Conservation (phyloP, 1,139 yeast species). For the Scheffersomyces lignicola region DNA sequence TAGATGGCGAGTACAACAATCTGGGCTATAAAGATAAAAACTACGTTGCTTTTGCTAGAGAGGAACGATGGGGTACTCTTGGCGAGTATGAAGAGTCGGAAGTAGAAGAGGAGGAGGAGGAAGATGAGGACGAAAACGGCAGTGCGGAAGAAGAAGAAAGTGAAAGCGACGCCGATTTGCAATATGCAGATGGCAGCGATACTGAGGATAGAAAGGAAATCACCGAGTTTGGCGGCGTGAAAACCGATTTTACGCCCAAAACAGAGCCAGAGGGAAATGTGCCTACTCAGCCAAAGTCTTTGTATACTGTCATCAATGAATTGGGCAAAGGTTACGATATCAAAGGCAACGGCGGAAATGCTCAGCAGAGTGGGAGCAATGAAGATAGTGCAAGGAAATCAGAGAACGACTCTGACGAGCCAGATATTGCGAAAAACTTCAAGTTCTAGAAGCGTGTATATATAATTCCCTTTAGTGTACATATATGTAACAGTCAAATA, state of each 20-base stretch:
- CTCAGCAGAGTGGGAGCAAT: not conserved
- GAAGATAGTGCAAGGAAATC: not conserved
- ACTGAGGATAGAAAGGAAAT: slow-evolving; percentile 14
- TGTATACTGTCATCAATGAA: slow-evolving; percentile 35
- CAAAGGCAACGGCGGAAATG: not conserved
- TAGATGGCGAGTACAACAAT: slow-evolving; percentile 41
- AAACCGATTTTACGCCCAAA: not conserved
- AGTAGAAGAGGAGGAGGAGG: slow-evolving; percentile 31
- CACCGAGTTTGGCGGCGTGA: slow-evolving; percentile 15
- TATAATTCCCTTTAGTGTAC: not conserved
- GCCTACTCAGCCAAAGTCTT: slow-evolving; percentile 15
- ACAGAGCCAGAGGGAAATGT: not conserved
- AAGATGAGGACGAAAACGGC: slow-evolving; percentile 19
- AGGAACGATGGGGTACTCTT: slow-evolving; percentile 45
- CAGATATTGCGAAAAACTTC: slow-evolving; percentile 1
- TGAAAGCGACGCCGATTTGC: slow-evolving; percentile 18
- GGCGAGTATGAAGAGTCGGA: slow-evolving; percentile 36
- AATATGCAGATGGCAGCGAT: slow-evolving; percentile 12
- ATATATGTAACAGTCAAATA: not conserved
- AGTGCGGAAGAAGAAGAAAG: slow-evolving; percentile 19
- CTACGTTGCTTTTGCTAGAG: slow-evolving; percentile 15
- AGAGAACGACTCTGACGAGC: not conserved
- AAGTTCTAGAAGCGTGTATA: not conserved
- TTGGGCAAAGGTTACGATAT: slow-evolving; percentile 2
- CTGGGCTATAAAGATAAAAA: slow-evolving; percentile 31